Evolutionary conservation across 495 filamentous ascomycete species (phyloP).

Genomic region (Penicillium flavigenum): DNA sequence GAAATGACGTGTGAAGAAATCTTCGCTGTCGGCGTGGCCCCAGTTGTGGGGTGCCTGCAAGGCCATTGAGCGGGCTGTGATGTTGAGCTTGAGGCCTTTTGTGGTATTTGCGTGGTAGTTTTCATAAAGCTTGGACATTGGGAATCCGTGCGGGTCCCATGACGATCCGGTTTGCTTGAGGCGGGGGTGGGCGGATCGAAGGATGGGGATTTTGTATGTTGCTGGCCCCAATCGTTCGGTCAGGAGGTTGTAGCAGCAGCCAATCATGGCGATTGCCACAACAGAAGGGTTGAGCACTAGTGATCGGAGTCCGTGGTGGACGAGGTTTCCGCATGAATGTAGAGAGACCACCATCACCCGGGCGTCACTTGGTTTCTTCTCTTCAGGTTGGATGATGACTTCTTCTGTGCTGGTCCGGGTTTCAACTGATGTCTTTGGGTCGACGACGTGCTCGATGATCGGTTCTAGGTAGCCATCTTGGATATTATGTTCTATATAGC

Average conservation of each 20-base stretch:
- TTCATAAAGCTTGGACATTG: constrained; percentile 77
- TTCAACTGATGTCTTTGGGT: constrained; percentile 15
- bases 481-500: constrained; percentile 57
- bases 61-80: constrained; percentile 95
- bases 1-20: constrained; percentile 91
- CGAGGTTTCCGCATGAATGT: constrained; percentile 93
- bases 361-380: constrained; percentile 26
- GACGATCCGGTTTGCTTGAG: constrained; percentile 57
- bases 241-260: constrained; percentile 96
- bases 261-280: constrained; percentile 86
- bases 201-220: constrained; percentile 74
- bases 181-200: constrained; percentile 58
- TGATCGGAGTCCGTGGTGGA: constrained; percentile 91
- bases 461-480: constrained; percentile 71
- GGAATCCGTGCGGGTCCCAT: constrained; percentile 86
- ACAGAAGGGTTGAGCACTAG: constrained; percentile 79
- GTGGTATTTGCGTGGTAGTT: constrained; percentile 51
- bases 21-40: constrained; percentile 73
- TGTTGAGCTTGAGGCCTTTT: constrained; percentile 78
- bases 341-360: constrained; percentile 86
- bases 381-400: constrained; percentile 8
- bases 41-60: constrained; percentile 93
- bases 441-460: constrained; percentile 68
- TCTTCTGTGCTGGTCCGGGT: constrained; percentile 15
- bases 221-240: constrained; percentile 86